Percentiles rank a stretch among this genome's conserved stretches.
Evolutionary conservation across 2,329 filamentous ascomycete genomes (phyloP).

Genomic region (Epichloe hybrida): DNA sequence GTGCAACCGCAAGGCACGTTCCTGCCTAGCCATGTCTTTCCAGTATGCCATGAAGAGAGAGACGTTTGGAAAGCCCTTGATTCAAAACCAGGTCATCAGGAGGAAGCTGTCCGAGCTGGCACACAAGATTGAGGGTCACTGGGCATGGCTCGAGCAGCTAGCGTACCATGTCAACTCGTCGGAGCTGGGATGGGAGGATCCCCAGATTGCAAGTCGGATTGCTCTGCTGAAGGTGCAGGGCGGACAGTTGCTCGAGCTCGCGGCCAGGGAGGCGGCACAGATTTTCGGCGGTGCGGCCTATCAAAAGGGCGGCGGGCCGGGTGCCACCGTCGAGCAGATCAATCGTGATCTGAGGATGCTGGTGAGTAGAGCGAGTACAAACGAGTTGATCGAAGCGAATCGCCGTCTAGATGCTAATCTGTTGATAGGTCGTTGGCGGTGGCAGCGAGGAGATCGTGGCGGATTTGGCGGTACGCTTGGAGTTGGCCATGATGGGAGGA

Average conservation of each 20-base stretch:
- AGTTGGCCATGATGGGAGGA: constrained; percentile 15
- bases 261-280: constrained; percentile 38
- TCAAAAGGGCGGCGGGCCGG: constrained; percentile 31
- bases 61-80: constrained; percentile 45
- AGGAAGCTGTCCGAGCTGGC: constrained; percentile 47
- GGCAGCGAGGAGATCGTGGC: constrained; percentile 42
- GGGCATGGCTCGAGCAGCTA: constrained; percentile 48
- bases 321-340: constrained; percentile 37
- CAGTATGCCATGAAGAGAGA: constrained; percentile 36
- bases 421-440: constrained; percentile 33
- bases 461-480: constrained; percentile 37
- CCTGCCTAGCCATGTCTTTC: constrained; percentile 39
- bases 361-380: constrained; percentile 4
- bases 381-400: not conserved
- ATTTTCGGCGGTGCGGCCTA: constrained; percentile 40
- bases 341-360: constrained; percentile 32
- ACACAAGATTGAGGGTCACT: constrained; percentile 45
- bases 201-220: constrained; percentile 19
- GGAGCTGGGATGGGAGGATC: constrained; percentile 15
- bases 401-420: not conserved
- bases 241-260: constrained; percentile 34
- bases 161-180: constrained; percentile 35
- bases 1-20: constrained; percentile 42
- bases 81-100: constrained; percentile 44
- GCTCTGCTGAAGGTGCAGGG: constrained; percentile 33